These are phyloP conservation scores for Diplodia seriata DNA, from an alignment of 2,329 filamentous ascomycete genomes.

Conservation along the genomic window DNA sequence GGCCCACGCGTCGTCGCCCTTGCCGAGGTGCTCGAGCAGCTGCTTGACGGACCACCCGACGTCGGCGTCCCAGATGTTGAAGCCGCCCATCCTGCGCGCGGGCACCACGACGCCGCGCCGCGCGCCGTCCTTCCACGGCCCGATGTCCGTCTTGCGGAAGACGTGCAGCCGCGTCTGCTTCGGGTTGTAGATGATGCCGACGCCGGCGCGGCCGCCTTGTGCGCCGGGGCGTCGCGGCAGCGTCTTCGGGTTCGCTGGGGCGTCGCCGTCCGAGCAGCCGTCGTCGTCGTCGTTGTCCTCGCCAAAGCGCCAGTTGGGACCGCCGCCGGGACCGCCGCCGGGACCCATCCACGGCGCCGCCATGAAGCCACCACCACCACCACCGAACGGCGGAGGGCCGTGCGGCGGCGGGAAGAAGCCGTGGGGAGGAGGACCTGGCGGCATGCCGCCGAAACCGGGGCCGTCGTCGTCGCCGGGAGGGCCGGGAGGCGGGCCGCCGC, in stretches of 20 bases:
- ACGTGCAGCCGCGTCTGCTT: conserved; percentile 25
- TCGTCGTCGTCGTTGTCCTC: neutral
- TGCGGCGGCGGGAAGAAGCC: neutral
- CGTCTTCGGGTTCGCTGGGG: neutral
- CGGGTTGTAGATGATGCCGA: conserved; percentile 13
- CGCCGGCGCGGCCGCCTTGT: conserved; percentile 13
- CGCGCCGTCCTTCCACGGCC: conserved; percentile 23
- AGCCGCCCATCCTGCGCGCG: neutral
- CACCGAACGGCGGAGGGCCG: neutral
- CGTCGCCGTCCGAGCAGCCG: neutral
- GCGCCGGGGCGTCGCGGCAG: neutral
- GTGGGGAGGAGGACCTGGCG: neutral
- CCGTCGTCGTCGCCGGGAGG: neutral
- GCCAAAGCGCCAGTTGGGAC: neutral
- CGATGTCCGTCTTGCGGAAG: conserved; percentile 20
- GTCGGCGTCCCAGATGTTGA: conserved; percentile 27
- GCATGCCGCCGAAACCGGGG: neutral
- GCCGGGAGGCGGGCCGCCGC: neutral
- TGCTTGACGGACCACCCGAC: conserved; percentile 28
- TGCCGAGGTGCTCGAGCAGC: conserved; percentile 30
- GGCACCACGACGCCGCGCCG: neutral
- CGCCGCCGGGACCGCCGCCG: neutral
- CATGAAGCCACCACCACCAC: neutral
- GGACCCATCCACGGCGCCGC: neutral
- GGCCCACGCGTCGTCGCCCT: conserved; percentile 25